These are phyloP conservation scores for Brettanomyces custersianus DNA, from an alignment of 805 yeast genomes.

Conservation along the genomic window DNA sequence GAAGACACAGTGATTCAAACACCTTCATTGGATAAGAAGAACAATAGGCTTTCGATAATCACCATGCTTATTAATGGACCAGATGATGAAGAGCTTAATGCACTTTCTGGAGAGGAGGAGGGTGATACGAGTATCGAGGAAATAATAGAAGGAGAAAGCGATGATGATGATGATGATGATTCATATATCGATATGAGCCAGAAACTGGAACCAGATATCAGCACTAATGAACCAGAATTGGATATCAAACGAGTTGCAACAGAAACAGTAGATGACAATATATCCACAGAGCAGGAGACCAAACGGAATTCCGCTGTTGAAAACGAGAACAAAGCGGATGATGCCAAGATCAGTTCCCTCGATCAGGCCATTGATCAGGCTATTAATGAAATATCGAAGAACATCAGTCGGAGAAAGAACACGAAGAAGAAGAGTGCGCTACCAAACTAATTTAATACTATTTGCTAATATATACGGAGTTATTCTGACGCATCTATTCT, in stretches of 20 bases:
- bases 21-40: neutral
- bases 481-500: no score
- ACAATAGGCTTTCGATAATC: slow-evolving; percentile 7
- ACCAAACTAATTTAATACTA: no score
- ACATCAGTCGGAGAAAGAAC: neutral
- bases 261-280: no score
- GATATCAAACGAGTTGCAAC: no score
- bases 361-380: no score
- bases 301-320: no score
- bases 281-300: no score
- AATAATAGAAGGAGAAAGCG: no score
- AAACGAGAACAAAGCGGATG: no score
- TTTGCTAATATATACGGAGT: no score
- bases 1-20: neutral
- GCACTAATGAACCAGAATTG: neutral
- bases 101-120: slow-evolving; percentile 3
- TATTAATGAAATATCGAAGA: no score
- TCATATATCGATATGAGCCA: neutral
- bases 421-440: neutral
- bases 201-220: neutral
- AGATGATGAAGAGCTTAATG: slow-evolving; percentile 3
- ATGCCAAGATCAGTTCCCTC: no score
- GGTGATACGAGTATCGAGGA: slow-evolving; percentile 4
- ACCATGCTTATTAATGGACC: slow-evolving; percentile 17
- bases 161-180: slow-evolving; percentile 5